Evolutionary conservation across 2,329 filamentous ascomycete genomes (phyloP).

Genomic region (Colletotrichum tofieldiae): DNA sequence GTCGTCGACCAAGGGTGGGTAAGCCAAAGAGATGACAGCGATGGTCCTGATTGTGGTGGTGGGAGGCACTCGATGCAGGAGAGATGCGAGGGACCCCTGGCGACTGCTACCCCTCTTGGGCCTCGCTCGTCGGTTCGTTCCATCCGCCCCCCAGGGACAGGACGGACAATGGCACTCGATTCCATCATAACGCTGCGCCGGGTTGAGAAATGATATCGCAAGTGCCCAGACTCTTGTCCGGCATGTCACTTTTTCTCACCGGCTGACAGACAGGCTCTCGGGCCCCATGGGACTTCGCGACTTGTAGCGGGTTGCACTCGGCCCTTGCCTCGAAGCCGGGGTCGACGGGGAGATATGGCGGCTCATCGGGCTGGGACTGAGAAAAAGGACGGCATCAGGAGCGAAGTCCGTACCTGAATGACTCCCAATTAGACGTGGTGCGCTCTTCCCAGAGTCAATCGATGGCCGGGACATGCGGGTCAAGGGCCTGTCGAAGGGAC

Average conservation of each 20-base stretch:
- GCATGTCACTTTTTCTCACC: not conserved
- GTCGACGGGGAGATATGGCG: slow-evolving; percentile 17
- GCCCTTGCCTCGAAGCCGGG: slow-evolving; percentile 1
- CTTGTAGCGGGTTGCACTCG: slow-evolving; percentile 8
- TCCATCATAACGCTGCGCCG: slow-evolving; percentile 9
- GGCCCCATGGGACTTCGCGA: not conserved
- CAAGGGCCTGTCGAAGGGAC: slow-evolving; percentile 21
- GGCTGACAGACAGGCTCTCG: not conserved
- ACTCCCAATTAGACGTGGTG: slow-evolving; percentile 25
- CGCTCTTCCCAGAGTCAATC: slow-evolving; percentile 14
- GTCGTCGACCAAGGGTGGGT: slow-evolving; percentile 9
- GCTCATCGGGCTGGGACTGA: slow-evolving; percentile 9
- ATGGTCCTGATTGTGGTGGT: slow-evolving; percentile 1
- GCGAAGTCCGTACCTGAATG: slow-evolving; percentile 15
- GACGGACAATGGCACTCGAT: slow-evolving; percentile 16
- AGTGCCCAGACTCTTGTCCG: not conserved
- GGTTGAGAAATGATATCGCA: slow-evolving; percentile 6
- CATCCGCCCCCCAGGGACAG: slow-evolving; percentile 29
- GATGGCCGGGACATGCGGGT: slow-evolving; percentile 26
- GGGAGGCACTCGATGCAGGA: slow-evolving; percentile 31
- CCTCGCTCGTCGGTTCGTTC: slow-evolving; percentile 36
- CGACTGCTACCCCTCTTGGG: slow-evolving; percentile 17
- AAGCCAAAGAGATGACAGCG: slow-evolving; percentile 1
- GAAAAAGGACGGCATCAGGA: slow-evolving; percentile 14
- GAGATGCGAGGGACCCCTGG: slow-evolving; percentile 39